Conservation (phyloP, 768 basidiomycete species). For the Symmetrospora coprosmae region DNA sequence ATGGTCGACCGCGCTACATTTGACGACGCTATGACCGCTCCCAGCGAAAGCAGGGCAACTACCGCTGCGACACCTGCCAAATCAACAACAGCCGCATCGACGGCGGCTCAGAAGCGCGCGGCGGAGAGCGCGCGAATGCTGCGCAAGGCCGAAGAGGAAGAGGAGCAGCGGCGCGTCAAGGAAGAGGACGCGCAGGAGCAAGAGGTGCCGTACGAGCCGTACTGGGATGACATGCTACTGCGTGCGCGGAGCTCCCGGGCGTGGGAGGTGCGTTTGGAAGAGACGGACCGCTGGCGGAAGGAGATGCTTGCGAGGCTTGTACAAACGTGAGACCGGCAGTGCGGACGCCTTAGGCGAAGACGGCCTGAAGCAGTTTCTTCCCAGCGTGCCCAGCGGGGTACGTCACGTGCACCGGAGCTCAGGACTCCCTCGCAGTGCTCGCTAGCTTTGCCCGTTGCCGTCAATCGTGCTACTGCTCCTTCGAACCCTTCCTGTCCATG, state of each 20-base stretch:
- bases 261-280: background rate
- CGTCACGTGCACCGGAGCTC: too few species aligned
- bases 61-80: background rate
- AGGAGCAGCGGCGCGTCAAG: background rate
- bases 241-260: background rate
- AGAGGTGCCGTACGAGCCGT: conserved; percentile 1
- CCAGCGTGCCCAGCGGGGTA: too few species aligned
- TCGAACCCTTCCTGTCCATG: background rate
- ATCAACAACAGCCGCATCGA: background rate
- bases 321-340: too few species aligned
- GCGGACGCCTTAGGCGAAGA: too few species aligned
- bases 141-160: background rate
- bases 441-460: too few species aligned
- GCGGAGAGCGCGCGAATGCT: background rate
- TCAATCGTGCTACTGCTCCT: background rate
- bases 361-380: background rate
- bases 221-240: conserved; percentile 9
- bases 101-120: background rate
- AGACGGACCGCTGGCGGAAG: background rate
- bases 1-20: background rate
- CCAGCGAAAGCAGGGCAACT: too few species aligned
- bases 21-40: background rate
- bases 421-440: too few species aligned
- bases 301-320: background rate
- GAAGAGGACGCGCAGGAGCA: background rate